Base-by-base conservation (phyloP, 805 yeast genomes). In the Zygotorulaspora florentina region DNA sequence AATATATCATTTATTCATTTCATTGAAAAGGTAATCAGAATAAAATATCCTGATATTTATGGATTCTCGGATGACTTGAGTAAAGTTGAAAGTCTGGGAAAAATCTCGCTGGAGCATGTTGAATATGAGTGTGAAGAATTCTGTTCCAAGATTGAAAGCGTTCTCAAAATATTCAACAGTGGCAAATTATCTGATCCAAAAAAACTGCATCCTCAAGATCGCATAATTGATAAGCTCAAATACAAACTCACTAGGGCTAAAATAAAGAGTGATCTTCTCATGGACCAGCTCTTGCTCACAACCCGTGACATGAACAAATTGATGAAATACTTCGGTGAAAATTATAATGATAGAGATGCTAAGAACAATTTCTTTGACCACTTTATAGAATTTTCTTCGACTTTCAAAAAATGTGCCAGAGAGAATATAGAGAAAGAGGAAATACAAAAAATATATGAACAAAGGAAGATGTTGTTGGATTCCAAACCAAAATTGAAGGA, bases 291-390 rank as follows among this genome's bases (percentile, higher is more conserved):
- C 8, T 67, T 66, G 18, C 66, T 68, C 40, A 78, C 86, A 0
- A 65, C 76, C 48, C 67, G 68, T 23, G 79, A 74, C 39, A 75
- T 83, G 50, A 78, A 78, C 25, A 74, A 76, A 44, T 59, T 82
- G 46, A 80, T 85, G 87, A 69, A 70, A 43, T 82, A 78, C 61
- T 85, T 80, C 59, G 95, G 91, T 8, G 95, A 85, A 61, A 81
- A 80, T 55, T 76, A 79, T 1, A 50, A 59, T 2, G 77, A 75
- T 44, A 75, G 73, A 30, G 69, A 77, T 17, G 74, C 79, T 7
- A 74, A 79, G 54, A 80, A 77, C 55, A 66, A 79, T 0, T 85
- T 85, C 58, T 77, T 85, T 61, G 68, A 75, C 47, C 80, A 79
- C 57, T 81, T 85, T 55, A 64, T 80, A 6, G 74, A 73, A 44